Evolutionary conservation across 352 stramenopile genomes (phyloP).

Genomic region (Globisporangium sylvaticum): DNA sequence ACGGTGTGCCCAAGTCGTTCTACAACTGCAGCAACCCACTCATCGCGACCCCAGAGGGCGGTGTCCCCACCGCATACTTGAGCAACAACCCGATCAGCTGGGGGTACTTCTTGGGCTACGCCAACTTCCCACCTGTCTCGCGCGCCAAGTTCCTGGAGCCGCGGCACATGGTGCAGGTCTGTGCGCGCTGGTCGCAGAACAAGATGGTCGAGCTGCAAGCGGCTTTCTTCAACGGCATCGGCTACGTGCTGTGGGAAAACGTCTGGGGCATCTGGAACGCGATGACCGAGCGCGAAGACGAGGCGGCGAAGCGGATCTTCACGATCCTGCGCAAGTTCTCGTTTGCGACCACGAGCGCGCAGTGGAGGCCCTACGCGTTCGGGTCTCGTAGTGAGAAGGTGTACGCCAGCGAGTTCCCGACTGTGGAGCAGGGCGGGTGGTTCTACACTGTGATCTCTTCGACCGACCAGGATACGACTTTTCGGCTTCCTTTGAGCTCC

Average conservation of each 20-base stretch:
- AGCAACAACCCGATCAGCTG: constrained; percentile 76
- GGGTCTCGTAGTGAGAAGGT: constrained; percentile 22
- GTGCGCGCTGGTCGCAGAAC: constrained; percentile 80
- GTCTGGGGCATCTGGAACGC: constrained; percentile 87
- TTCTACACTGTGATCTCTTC: constrained; percentile 69
- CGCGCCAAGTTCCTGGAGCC: constrained; percentile 78
- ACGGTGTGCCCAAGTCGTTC: constrained; percentile 75
- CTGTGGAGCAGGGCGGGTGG: constrained; percentile 19
- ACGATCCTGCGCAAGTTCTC: constrained; percentile 60
- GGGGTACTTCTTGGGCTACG: constrained; percentile 73
- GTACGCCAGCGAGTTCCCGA: constrained; percentile 46
- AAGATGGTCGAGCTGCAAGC: constrained; percentile 51
- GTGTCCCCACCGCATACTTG: constrained; percentile 57
- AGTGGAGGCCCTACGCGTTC: constrained; percentile 53
- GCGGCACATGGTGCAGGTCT: constrained; percentile 82
- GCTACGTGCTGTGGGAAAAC: constrained; percentile 88
- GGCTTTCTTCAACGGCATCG: constrained; percentile 83
- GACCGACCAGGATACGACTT: constrained; percentile 20
- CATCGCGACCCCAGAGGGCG: constrained; percentile 58
- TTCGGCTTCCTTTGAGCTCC: constrained; percentile 32
- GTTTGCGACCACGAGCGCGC: constrained; percentile 30
- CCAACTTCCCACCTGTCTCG: constrained; percentile 62
- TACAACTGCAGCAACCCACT: constrained; percentile 67
- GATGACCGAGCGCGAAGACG: constrained; percentile 69
- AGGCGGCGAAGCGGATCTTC: constrained; percentile 58